These are phyloP conservation scores for Omphalotus guepiniiformis DNA, from an alignment of 768 basidiomycete species.

Conservation along the genomic window DNA sequence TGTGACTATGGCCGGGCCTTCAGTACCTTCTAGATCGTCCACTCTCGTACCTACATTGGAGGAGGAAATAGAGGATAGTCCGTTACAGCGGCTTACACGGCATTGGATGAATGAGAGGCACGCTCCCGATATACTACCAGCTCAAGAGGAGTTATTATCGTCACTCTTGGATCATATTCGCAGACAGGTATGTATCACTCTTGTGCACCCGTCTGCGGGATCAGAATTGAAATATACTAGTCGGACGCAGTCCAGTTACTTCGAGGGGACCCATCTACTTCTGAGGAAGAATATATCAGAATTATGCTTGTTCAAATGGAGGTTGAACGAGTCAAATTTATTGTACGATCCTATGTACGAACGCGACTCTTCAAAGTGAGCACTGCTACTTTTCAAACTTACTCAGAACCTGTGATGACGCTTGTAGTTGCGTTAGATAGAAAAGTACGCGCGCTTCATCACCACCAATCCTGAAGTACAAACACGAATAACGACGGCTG, in stretches of 20 bases:
- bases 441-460: constrained; percentile 81
- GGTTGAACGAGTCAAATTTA: constrained; percentile 90
- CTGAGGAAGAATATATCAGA: constrained; percentile 90
- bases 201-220: neutral
- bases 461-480: constrained; percentile 67
- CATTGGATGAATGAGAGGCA: constrained; percentile 87
- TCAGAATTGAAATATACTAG: too few relatives aligned
- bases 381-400: constrained; percentile 7
- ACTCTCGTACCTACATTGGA: neutral
- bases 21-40: neutral
- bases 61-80: constrained; percentile 42
- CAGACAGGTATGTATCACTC: constrained; percentile 60
- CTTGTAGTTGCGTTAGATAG: constrained; percentile 52
- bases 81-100: constrained; percentile 65
- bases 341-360: constrained; percentile 85
- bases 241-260: constrained; percentile 74
- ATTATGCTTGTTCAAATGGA: constrained; percentile 94
- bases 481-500: constrained; percentile 74
- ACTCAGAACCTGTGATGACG: constrained; percentile 20
- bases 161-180: constrained; percentile 71
- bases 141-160: constrained; percentile 64
- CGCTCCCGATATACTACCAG: constrained; percentile 73
- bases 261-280: constrained; percentile 75
- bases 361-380: constrained; percentile 81
- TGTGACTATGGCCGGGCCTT: neutral